Evolutionary conservation across 257 asterid genomes (phyloP).

Genomic region (Nicotiana tomentosiformis): DNA sequence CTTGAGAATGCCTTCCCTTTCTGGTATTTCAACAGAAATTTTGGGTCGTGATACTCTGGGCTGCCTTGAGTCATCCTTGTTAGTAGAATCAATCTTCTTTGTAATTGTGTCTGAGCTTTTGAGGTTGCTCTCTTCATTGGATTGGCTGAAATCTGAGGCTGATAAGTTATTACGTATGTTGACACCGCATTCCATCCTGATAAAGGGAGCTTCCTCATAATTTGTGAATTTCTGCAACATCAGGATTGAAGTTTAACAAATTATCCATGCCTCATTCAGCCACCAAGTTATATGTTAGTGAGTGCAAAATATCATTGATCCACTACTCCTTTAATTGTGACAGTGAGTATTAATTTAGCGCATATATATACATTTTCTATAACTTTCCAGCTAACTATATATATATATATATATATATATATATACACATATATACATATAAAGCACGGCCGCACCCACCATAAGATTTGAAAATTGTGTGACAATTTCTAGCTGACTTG

Average conservation of each 20-base stretch:
- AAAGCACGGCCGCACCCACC: no score
- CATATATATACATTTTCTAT: background rate
- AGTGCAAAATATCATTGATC: background rate
- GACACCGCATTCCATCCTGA: slow-evolving; percentile 6
- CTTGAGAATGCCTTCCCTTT: slow-evolving; percentile 29
- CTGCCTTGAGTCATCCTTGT: background rate
- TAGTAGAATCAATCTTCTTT: background rate
- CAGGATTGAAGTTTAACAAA: background rate
- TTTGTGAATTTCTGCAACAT: slow-evolving; percentile 56
- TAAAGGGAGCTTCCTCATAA: slow-evolving; percentile 33
- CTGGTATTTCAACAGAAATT: slow-evolving; percentile 60
- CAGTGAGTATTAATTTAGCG: background rate
- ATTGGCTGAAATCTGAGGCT: background rate
- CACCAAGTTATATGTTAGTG: background rate
- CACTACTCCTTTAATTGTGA: background rate
- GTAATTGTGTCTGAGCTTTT: slow-evolving; percentile 15
- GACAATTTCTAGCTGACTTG: no score
- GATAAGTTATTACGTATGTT: slow-evolving; percentile 21
- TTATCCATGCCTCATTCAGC: background rate
- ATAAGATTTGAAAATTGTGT: background rate
- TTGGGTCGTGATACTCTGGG: slow-evolving; percentile 46
- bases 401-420: no score
- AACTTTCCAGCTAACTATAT: no score
- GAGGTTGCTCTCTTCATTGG: slow-evolving; percentile 11
- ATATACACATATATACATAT: no score